Evolutionary conservation across 2,329 filamentous ascomycete genomes (phyloP).

Genomic region (Epichloe sibirici): DNA sequence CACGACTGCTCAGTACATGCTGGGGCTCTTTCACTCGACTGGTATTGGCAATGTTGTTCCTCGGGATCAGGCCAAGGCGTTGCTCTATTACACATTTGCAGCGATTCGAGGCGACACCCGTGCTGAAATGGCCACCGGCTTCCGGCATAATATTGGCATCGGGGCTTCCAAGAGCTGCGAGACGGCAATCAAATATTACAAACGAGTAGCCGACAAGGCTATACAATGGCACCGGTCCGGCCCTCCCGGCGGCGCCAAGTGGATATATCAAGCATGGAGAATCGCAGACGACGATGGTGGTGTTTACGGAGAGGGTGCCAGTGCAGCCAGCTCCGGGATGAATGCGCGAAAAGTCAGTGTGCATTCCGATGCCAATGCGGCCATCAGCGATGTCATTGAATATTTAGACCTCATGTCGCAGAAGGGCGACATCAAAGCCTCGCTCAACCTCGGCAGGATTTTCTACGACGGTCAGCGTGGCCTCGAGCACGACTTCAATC

Average conservation of each 20-base stretch:
- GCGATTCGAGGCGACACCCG: conserved; percentile 70
- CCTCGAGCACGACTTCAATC: conserved; percentile 58
- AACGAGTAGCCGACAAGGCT: conserved; percentile 84
- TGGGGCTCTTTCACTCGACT: conserved; percentile 91
- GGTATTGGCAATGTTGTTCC: conserved; percentile 73
- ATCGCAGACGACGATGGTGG: conserved; percentile 86
- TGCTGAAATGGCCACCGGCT: conserved; percentile 89
- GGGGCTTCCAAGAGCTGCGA: conserved; percentile 80
- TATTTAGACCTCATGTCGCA: conserved; percentile 84
- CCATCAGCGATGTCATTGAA: conserved; percentile 86
- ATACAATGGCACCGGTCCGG: conserved; percentile 80
- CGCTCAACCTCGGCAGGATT: conserved; percentile 72
- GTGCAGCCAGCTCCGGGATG: conserved; percentile 71
- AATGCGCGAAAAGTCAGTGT: conserved; percentile 65
- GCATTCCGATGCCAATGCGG: conserved; percentile 70
- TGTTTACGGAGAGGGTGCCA: conserved; percentile 91
- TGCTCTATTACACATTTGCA: conserved; percentile 91
- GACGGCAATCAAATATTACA: conserved; percentile 76
- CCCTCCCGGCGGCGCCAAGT: conserved; percentile 72
- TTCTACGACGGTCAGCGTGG: conserved; percentile 79
- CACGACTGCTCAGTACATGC: conserved; percentile 86
- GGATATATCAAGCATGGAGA: conserved; percentile 67
- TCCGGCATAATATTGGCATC: conserved; percentile 74
- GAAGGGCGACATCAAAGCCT: conserved; percentile 80
- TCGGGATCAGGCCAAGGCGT: conserved; percentile 77